A percentile compares a stretch with the other conserved stretches of the same genome.
Conservation (phyloP, 768 basidiomycete genomes). For the Russula compacta region DNA sequence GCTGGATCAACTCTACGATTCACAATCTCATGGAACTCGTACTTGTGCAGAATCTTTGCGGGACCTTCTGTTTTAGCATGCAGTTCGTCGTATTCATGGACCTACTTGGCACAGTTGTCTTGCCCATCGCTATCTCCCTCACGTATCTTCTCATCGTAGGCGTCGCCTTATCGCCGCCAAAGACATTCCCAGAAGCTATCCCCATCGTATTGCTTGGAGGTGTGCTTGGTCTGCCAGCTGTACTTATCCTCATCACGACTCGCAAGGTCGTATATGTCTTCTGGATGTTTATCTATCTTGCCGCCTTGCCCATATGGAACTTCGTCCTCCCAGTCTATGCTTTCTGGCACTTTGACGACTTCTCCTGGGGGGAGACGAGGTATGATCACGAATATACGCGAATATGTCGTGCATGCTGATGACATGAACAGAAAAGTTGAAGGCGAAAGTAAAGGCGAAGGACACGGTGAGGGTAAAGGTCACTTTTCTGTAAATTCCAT, state of each 20-base stretch:
- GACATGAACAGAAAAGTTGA: slow-evolving; percentile 69
- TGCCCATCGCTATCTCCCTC: slow-evolving; percentile 87
- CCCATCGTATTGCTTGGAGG: slow-evolving; percentile 82
- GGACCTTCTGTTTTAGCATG: slow-evolving; percentile 99
- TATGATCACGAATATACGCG: slow-evolving; percentile 30
- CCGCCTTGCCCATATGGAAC: slow-evolving; percentile 94
- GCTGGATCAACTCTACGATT: slow-evolving; percentile 99
- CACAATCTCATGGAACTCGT: slow-evolving; percentile 99
- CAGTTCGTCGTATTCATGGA: slow-evolving; percentile 99
- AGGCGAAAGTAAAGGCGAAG: slow-evolving; percentile 76
- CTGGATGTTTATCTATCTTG: slow-evolving; percentile 95
- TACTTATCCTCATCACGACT: slow-evolving; percentile 91
- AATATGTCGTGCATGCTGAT: slow-evolving; percentile 5
- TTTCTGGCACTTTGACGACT: slow-evolving; percentile 99
- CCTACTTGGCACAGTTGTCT: slow-evolving; percentile 80
- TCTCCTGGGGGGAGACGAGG: slow-evolving; percentile 99
- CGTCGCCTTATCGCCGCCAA: slow-evolving; percentile 73
- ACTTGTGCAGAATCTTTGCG: slow-evolving; percentile 91
- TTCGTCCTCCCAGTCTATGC: slow-evolving; percentile 89
- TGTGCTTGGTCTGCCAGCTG: slow-evolving; percentile 86
- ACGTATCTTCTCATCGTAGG: slow-evolving; percentile 84
- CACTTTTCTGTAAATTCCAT: slow-evolving; percentile 48
- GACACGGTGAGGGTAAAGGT: slow-evolving; percentile 61
- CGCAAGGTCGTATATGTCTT: slow-evolving; percentile 91
- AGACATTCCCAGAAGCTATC: slow-evolving; percentile 84